Evolutionary conservation across 331 rosid genomes (phyloP).

Genomic region (Pyracantha coccinea): DNA sequence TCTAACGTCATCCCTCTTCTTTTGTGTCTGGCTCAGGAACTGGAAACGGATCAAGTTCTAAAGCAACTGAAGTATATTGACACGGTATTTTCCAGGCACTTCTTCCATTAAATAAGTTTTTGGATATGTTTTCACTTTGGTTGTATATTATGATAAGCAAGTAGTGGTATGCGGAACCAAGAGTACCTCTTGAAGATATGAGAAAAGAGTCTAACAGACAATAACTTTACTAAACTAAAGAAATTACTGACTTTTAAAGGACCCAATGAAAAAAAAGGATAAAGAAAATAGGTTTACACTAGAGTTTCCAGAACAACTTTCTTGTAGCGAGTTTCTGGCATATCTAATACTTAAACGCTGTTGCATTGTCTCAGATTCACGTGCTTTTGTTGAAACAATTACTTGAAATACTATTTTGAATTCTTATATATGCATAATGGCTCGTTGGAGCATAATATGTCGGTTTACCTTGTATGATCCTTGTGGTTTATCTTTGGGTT

Average conservation of each 20-base stretch:
- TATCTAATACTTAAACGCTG: neutral
- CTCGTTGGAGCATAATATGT: neutral
- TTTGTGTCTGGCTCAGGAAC: slow-evolving; percentile 48
- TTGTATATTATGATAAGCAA: neutral
- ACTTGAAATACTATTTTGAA: neutral
- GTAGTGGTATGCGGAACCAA: neutral
- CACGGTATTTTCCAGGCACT: slow-evolving; percentile 38
- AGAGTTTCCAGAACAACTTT: too few species aligned
- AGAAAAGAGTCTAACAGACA: neutral
- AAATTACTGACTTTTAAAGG: neutral
- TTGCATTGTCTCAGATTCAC: neutral
- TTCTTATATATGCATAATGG: neutral
- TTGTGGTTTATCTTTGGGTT: neutral
- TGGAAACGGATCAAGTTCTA: slow-evolving; percentile 59
- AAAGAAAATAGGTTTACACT: neutral
- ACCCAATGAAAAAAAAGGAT: neutral
- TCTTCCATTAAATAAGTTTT: neutral
- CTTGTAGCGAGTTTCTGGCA: neutral
- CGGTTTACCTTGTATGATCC: neutral
- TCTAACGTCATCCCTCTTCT: neutral
- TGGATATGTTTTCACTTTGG: neutral
- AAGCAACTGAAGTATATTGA: slow-evolving; percentile 79
- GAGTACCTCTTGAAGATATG: neutral
- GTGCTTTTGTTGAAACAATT: neutral
- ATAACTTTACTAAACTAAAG: neutral